Evolutionary conservation across 2,329 filamentous ascomycete species (phyloP), one percentile per base, ranked within the genome.

Genomic region (Curvularia sp.): DNA sequence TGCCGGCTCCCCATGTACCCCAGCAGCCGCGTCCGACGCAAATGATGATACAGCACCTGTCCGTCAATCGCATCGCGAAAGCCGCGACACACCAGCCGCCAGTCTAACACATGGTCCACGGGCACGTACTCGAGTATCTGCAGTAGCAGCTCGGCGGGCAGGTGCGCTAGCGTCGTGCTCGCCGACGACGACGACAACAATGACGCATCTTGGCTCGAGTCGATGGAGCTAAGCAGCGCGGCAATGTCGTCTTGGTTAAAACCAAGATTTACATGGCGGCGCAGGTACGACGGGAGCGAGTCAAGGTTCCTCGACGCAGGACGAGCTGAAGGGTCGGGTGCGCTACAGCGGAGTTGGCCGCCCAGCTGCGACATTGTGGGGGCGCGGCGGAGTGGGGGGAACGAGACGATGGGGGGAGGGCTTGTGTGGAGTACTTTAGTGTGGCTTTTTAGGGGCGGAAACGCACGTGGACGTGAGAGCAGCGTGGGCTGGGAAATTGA

Each of bases 41-140:
- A 32, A 42, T 65, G 65, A 2, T 65, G 59, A 47, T 67, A 74
- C 15, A 72, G 15, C 1, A 74, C 57, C 2, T 61, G 65, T 1
- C 70, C 69, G 38, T 74, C 74, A n/a, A 76, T 71, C 8, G 63
- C 68, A 59, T 76, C 69, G 8, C 68, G 65, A 46, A 75, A 72
- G 9, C 67, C 69, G 10, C 68, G 67, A 39, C 70, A 76, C 1
- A 76, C 67, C 1, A 68, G 45, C 2, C 74, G 67, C 66, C 69
- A 74, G 25, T 67, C 62, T 7, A 75, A 63, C 1, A 74, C 25
- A 49, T 73, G 54, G 9, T 67, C 66, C 1, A 72, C 50, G 9
- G 71, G 72, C 0, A 76, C 65, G 39, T 60, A 57, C 42, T 73
- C 69, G 18, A 76, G 47, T 2, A 75, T 65, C 5, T 60, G 58